phyloP scores from a whole-genome alignment of 140 eudicot species.

The Bidens hawaiensis region DNA sequence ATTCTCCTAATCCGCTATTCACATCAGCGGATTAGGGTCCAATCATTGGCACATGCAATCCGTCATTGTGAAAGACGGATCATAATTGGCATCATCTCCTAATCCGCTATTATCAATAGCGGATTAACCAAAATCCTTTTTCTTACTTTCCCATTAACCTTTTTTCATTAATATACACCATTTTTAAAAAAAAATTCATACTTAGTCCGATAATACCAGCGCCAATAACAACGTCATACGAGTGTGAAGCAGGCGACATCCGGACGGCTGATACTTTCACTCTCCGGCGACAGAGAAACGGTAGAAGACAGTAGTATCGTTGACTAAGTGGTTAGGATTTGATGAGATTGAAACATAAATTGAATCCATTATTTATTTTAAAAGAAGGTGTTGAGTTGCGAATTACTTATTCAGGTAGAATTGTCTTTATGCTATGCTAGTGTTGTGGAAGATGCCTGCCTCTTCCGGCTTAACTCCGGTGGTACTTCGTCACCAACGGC shows the following conservation, averaged over 20 bases:
- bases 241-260: slow-evolving; percentile 24
- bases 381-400: neutral
- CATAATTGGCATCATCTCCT: too few species aligned
- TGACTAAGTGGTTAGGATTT: slow-evolving; percentile 25
- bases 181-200: too few species aligned
- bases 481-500: slow-evolving; percentile 10
- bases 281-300: slow-evolving; percentile 9
- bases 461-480: slow-evolving; percentile 18
- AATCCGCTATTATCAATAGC: too few species aligned
- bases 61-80: too few species aligned
- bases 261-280: slow-evolving; percentile 9
- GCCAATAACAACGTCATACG: slow-evolving; percentile 83
- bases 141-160: too few species aligned
- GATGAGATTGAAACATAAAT: slow-evolving; percentile 18
- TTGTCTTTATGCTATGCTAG: slow-evolving; percentile 11
- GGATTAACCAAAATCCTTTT: too few species aligned
- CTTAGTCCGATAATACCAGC: slow-evolving; percentile 96
- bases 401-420: slow-evolving; percentile 23
- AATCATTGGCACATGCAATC: too few species aligned
- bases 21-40: too few species aligned
- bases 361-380: slow-evolving; percentile 21
- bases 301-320: too few species aligned
- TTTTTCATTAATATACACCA: too few species aligned
- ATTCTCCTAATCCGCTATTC: too few species aligned
- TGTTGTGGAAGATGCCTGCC: slow-evolving; percentile 10